Evolutionary conservation across 2,329 filamentous ascomycete species (phyloP), one percentile per base, ranked within the genome.

Genomic region (Macrophomina pseudophaseolina): DNA sequence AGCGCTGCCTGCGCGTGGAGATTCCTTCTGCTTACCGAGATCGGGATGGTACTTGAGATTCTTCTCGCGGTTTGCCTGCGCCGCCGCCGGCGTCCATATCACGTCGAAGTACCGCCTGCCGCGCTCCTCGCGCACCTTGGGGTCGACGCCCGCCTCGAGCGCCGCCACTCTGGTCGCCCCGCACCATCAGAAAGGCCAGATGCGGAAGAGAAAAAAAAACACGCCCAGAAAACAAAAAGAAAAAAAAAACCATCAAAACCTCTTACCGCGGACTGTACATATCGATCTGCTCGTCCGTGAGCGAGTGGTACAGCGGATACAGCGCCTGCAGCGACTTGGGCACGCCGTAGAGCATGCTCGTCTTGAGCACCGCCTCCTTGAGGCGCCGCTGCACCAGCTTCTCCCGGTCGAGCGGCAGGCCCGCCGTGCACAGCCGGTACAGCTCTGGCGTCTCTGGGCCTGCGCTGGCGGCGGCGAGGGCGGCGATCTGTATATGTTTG

Each of bases 1-100:
- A 5, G 12, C 42, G 8, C 16, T 2, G 12, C 8, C 1, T 4
- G 14, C 35, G 11, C 35, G 56, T 12, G 3, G 18, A 0, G 5
- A 18, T 2, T 23, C 23, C 23, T 23, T 23, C 5, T 3, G n/a
- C 56, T 18, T 59, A 59, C 56, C 8, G 7, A 59, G 28, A n/a
- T 59, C 56, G 4, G 56, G 40, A 33, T 59, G 56, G 28, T 59
- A 59, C 16, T 59, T 59, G 40, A 16, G 14, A 16, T 46, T 46
- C 56, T 59, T 44, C 5, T 59, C 40, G 11, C 42, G 38, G 12
- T 59, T 59, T 1, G 40, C 56, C 11, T 59, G 40, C 9, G 56
- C 56, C 7, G 28, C 28, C 6, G 18, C 6, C 8, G 56, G 40
- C 23, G 56, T 59, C 56, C 56, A 59, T 11, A 32, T 18, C 1